These are phyloP conservation scores for Colletotrichum agaves DNA, from an alignment of 2,329 filamentous ascomycete species.

Conservation along the genomic window DNA sequence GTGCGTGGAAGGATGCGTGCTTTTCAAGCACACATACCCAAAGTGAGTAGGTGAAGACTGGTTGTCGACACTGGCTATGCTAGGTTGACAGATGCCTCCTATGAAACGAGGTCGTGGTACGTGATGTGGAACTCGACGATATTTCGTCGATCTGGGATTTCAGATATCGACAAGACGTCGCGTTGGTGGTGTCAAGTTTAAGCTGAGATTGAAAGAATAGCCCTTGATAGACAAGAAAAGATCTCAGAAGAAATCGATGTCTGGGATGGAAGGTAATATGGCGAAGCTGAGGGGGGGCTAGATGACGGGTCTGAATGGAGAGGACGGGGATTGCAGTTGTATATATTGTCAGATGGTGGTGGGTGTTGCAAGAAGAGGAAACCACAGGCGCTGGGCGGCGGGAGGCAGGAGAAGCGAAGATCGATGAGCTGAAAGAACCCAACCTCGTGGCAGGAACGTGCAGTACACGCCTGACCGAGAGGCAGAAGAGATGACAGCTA, in stretches of 20 bases:
- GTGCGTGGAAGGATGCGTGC: not conserved
- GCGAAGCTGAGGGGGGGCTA: not conserved
- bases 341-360: not conserved
- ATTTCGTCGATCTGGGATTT: not conserved
- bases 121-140: not conserved
- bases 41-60: not conserved
- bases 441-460: slow-evolving; percentile 34
- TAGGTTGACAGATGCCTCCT: not conserved
- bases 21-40: slow-evolving; percentile 6
- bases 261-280: not conserved
- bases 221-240: not conserved
- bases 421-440: not conserved
- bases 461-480: not conserved
- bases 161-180: not conserved
- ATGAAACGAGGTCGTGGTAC: not conserved
- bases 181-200: not conserved
- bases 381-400: not conserved
- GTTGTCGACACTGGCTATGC: not conserved
- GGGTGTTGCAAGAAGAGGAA: not conserved
- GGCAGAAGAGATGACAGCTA: not conserved
- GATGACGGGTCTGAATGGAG: not conserved
- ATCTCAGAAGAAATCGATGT: not conserved
- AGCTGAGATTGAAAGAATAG: not conserved
- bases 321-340: not conserved
- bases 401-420: slow-evolving; percentile 11